These are phyloP conservation scores for Pichia nanzhaoensis DNA, from an alignment of 805 yeast genomes.

Conservation along the genomic window DNA sequence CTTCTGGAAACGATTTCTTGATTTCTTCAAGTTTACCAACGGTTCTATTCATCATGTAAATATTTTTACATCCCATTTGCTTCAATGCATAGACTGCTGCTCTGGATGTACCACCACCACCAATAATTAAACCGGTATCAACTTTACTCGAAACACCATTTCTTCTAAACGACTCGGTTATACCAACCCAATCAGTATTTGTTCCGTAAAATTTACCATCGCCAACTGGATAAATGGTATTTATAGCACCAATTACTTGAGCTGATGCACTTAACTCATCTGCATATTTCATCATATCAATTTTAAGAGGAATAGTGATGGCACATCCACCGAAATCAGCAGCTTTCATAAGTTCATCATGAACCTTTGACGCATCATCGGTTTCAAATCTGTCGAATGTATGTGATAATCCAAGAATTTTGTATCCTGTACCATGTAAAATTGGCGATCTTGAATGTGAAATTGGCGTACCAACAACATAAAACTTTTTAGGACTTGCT, in stretches of 20 bases:
- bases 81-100: conserved; percentile 88
- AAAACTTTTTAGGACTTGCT: conserved; percentile 50
- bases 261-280: conserved; percentile 72
- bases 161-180: conserved; percentile 55
- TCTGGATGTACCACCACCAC: conserved; percentile 97
- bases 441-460: conserved; percentile 85
- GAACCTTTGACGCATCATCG: conserved; percentile 50
- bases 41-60: conserved; percentile 80
- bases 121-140: conserved; percentile 64
- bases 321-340: conserved; percentile 85
- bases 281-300: conserved; percentile 66
- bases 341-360: conserved; percentile 39
- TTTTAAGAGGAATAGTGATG: conserved; percentile 88
- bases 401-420: conserved; percentile 72
- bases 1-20: conserved; percentile 50
- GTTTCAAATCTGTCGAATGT: conserved; percentile 63
- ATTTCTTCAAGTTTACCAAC: conserved; percentile 54
- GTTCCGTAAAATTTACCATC: conserved; percentile 58
- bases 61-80: conserved; percentile 66
- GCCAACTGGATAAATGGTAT: conserved; percentile 65
- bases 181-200: conserved; percentile 95
- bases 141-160: conserved; percentile 53
- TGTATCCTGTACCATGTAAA: conserved; percentile 75
- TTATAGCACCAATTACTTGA: conserved; percentile 82
- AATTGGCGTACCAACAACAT: conserved; percentile 76